Conservation (phyloP, 1,284 basidiomycete species). For the Cryptococcus wingfieldii region DNA sequence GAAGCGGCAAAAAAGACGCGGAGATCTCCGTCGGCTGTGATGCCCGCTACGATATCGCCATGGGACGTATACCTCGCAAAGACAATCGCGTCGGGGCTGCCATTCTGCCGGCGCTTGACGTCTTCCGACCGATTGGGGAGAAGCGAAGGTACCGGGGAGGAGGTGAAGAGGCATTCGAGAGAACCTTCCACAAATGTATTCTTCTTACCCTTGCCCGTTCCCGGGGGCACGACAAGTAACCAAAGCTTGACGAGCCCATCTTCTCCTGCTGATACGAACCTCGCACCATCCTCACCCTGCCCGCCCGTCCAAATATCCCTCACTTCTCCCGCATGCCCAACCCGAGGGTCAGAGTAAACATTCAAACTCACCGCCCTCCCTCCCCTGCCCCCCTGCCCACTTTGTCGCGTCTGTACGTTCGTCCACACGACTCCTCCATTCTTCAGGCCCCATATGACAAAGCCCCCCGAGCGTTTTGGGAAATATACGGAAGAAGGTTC, state of each 20-base stretch:
- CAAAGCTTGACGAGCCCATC: conserved; percentile 47
- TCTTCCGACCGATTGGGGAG: conserved; percentile 33
- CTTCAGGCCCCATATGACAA: conserved; percentile 41
- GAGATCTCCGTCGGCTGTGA: conserved; percentile 40
- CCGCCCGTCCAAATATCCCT: conserved; percentile 28
- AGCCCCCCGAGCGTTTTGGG: conserved; percentile 29
- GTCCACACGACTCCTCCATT: conserved; percentile 43
- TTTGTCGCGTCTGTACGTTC: conserved; percentile 26
- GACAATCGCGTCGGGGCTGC: conserved; percentile 32
- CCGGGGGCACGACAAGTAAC: conserved; percentile 24
- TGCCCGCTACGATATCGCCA: conserved; percentile 33
- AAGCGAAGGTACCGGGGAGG: conserved; percentile 17
- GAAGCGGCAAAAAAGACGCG: conserved; percentile 31
- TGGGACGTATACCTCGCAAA: conserved; percentile 27
- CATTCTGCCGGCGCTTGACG: conserved; percentile 26
- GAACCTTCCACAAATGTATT: conserved; percentile 8
- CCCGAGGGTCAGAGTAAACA: conserved; percentile 20
- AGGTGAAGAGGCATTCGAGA: conserved; percentile 37
- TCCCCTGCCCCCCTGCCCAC: conserved; percentile 29
- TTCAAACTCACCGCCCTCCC: conserved; percentile 37
- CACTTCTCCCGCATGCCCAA: conserved; percentile 35
- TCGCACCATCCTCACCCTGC: conserved; percentile 1
- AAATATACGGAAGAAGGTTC: conserved; percentile 30
- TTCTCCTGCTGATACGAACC: conserved; percentile 41
- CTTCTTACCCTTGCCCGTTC: conserved; percentile 3